Percentiles rank a stretch among this genome's conserved stretches.
Conservation (phyloP, 495 filamentous ascomycete genomes). For the Trichoderma reesei region DNA sequence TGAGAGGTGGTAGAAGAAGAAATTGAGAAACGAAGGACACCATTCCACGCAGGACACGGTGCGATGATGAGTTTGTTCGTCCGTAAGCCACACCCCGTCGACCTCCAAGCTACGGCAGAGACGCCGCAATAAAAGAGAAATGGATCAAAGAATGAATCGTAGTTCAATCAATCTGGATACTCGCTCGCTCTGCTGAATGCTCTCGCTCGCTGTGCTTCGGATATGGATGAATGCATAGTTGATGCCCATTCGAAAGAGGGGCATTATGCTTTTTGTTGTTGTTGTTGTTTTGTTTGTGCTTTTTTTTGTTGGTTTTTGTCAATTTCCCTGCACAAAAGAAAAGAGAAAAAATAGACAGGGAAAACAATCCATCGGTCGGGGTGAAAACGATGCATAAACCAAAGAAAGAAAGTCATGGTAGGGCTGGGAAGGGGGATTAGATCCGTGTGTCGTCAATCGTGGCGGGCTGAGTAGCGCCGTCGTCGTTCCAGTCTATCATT, state of each 20-base stretch:
- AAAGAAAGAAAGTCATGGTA: not conserved
- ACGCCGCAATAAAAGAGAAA: not conserved
- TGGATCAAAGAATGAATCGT: not conserved
- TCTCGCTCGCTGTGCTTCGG: not conserved
- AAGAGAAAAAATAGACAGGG: not conserved
- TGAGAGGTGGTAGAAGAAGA: not conserved
- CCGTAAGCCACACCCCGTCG: not conserved
- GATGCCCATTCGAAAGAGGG: not conserved
- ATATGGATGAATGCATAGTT: not conserved
- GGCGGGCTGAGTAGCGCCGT: not conserved
- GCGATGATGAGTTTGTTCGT: not conserved
- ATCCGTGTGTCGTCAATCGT: slow-evolving; percentile 1
- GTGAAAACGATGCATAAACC: not conserved
- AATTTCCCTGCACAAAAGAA: not conserved
- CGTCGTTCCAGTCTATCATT: not conserved
- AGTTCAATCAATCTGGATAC: not conserved
- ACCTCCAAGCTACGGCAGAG: not conserved
- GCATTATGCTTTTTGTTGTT: too few species aligned
- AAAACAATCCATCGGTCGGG: not conserved
- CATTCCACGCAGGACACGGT: not conserved
- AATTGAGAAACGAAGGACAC: not conserved
- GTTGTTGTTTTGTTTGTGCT: too few species aligned
- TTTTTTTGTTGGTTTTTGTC: not conserved
- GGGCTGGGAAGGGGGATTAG: not conserved
- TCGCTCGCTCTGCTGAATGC: not conserved